Conservation (phyloP, 129 eudicot species). For the Centrapalus pauciflorus region DNA sequence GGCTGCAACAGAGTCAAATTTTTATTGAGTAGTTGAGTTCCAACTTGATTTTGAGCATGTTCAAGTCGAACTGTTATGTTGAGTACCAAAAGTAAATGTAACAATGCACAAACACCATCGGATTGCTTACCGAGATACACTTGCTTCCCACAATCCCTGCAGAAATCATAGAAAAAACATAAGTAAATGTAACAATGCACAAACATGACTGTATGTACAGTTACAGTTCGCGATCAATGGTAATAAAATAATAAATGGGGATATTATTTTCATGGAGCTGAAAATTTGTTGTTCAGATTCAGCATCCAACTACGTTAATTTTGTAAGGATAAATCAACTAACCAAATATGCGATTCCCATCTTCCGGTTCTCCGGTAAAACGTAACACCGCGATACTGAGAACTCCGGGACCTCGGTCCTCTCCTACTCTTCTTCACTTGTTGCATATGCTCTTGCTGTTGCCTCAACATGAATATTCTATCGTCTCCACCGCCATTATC, state of each 20-base stretch:
- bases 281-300: background rate
- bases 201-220: too few relatives aligned
- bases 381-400: slow-evolving; percentile 73
- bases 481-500: slow-evolving; percentile 25
- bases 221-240: background rate
- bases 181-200: background rate
- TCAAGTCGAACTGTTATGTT: too few relatives aligned
- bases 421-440: slow-evolving; percentile 55
- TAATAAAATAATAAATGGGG: too few relatives aligned
- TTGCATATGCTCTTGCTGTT: slow-evolving; percentile 4
- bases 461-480: slow-evolving; percentile 22
- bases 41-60: too few relatives aligned
- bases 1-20: too few relatives aligned
- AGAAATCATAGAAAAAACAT: background rate
- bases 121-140: slow-evolving; percentile 51
- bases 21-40: background rate
- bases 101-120: too few relatives aligned
- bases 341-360: slow-evolving; percentile 82
- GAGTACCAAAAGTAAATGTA: too few relatives aligned
- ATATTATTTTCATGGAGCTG: too few relatives aligned
- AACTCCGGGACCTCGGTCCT: slow-evolving; percentile 73
- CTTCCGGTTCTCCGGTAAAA: slow-evolving; percentile 66
- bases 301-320: background rate
- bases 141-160: slow-evolving; percentile 71
- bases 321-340: background rate